Base-by-base conservation (phyloP, 2,329 filamentous ascomycete species). In the Colletotrichum aenigma region DNA sequence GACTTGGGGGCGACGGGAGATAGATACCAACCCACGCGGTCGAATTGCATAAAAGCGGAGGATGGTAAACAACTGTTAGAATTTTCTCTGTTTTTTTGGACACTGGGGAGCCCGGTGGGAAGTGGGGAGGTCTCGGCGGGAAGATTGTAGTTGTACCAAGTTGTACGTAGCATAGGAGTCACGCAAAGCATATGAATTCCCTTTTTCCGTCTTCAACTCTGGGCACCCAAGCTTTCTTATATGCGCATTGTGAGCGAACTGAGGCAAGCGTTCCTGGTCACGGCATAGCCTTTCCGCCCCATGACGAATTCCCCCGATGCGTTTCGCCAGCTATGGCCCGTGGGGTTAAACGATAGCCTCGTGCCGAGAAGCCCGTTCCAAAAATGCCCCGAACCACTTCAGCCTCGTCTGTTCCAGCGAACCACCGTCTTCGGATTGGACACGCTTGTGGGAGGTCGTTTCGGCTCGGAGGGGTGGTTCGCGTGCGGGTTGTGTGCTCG, bases 161-260 rank as follows among this genome's bases (percentile, higher is more conserved):
- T 77, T 77, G 75, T 77, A 78, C 75, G 75, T 77, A 75, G 71
- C 76, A 77, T 76, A 77, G 76, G 76, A 78, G 76, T 77, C 76
- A 75, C 69, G 71, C 69, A 77, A 71, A 77, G 76, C 76, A 78
- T 77, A 77, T 77, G 76, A 78, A 34, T 78, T 75, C 56, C 64
- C 76, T 71, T 75, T 71, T 72, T 68, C 66, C 66, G 52, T 28
- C 66, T 64, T 64, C 15, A 66, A 58, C 8, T 36, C 10, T 56
- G 38, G 38, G 32, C 13, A 15, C 16, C 43, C 28, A 60, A n/a
- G 21, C 48, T 73, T 52, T 48, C 58, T 60, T 66, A 24, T n/a
- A 21, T n/a, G 4, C 24, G 12, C 10, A 7, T 26, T 21, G 26
- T 10, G 24, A 55, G 21, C 2, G 15, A 21, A 8, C 6, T 43